Evolutionary conservation across 2,329 filamentous ascomycete genomes (phyloP).

Genomic region (Trichoderma atrobrunneum): DNA sequence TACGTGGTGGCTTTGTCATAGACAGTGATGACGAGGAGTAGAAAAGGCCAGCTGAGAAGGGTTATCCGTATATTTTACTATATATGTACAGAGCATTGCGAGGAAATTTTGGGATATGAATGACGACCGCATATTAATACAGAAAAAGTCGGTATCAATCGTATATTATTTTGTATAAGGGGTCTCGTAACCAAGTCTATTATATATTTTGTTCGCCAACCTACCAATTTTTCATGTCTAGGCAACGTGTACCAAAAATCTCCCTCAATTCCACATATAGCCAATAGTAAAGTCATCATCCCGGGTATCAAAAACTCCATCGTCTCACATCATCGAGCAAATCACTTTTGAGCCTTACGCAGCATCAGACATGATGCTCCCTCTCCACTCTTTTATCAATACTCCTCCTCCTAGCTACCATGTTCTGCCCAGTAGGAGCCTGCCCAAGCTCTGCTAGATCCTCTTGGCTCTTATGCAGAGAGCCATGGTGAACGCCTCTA

Average conservation of each 20-base stretch:
- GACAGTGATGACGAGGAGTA: slow-evolving; percentile 59
- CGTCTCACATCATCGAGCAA: background rate
- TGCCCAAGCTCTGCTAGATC: slow-evolving; percentile 36
- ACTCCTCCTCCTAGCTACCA: slow-evolving; percentile 30
- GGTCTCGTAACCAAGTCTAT: background rate
- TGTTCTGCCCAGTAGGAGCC: slow-evolving; percentile 30
- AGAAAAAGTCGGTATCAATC: background rate
- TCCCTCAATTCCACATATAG: background rate
- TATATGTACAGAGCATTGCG: background rate
- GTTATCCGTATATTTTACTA: background rate
- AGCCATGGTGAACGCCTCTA: slow-evolving; percentile 29
- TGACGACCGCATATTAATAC: background rate
- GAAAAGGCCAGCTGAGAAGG: background rate
- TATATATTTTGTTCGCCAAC: background rate
- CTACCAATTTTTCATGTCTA: background rate
- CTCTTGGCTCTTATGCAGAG: slow-evolving; percentile 34
- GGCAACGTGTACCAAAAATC: background rate
- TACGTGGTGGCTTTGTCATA: slow-evolving; percentile 54
- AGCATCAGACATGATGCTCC: background rate
- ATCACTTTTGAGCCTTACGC: background rate
- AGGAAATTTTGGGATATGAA: background rate
- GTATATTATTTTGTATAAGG: background rate
- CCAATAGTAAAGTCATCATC: background rate
- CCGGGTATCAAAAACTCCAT: background rate
- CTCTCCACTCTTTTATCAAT: slow-evolving; percentile 24